Evolutionary conservation across 2,329 filamentous ascomycete genomes (phyloP).

Genomic region (Acephala macrosclerotiorum): DNA sequence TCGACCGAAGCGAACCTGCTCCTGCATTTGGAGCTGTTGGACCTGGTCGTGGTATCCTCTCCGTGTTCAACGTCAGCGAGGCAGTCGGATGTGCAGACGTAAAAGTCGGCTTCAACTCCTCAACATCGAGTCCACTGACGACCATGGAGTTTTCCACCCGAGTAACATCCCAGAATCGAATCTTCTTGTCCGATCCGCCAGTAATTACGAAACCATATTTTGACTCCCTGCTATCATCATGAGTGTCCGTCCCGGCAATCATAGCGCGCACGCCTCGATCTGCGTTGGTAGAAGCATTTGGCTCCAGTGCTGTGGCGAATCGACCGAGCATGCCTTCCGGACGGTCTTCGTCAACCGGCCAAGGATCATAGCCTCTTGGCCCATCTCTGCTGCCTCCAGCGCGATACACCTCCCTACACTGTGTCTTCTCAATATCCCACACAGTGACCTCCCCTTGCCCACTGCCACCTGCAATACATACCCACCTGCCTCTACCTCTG

Average conservation of each 20-base stretch:
- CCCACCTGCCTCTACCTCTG: constrained; percentile 80
- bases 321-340: constrained; percentile 86
- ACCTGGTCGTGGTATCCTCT: constrained; percentile 49
- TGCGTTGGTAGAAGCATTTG: constrained; percentile 58
- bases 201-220: constrained; percentile 86
- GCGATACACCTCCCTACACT: constrained; percentile 89
- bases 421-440: constrained; percentile 92
- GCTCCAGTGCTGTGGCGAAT: constrained; percentile 79
- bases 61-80: constrained; percentile 70
- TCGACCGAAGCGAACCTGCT: constrained; percentile 40
- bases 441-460: constrained; percentile 89
- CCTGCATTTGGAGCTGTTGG: constrained; percentile 43
- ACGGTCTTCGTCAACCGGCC: constrained; percentile 89
- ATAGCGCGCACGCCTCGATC: constrained; percentile 80
- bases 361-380: constrained; percentile 77
- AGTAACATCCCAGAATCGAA: constrained; percentile 92
- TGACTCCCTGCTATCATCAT: constrained; percentile 74
- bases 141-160: constrained; percentile 80
- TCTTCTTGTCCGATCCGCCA: constrained; percentile 86
- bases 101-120: constrained; percentile 79
- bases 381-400: constrained; percentile 65
- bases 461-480: constrained; percentile 89
- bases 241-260: constrained; percentile 72
- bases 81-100: constrained; percentile 67
- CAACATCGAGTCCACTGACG: constrained; percentile 77